Evolutionary conservation across 2,329 filamentous ascomycete species (phyloP), one percentile per base, ranked within the genome.

Genomic region (Fusarium continuum): DNA sequence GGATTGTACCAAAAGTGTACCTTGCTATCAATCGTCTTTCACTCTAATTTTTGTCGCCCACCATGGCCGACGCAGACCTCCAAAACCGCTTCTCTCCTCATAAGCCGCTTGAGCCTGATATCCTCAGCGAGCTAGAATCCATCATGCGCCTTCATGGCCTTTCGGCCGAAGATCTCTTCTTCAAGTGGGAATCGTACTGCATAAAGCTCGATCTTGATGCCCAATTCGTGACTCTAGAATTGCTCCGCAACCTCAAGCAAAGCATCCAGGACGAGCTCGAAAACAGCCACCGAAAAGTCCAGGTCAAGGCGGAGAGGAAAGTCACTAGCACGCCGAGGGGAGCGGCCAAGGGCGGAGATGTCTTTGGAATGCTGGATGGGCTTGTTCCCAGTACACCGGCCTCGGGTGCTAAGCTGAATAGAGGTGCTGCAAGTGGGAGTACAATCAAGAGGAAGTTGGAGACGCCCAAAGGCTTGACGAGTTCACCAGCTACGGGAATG

Each of bases 151-250:
- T 98, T 58, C 92, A 97, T 78, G 88, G 87, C 41, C 85, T 98
- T 59, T 86, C 88, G 14, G 83, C 88, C 28, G 89, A 98, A 75
- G 95, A 98, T 74, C 83, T 98, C 22, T 97, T 92, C 77, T 97
- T 92, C 86, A 98, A 98, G 83, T 99, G 95, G 95, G 95, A 99
- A 77, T 94, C 93, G 1, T 98, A 97, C 82, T 93, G 91, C 76
- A 90, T 99, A 74, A 96, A 94, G 77, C 93, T 98, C 88, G 92
- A 93, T 20, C 80, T 87, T 41, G 92, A 96, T 53, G 90, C 92
- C 54, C 88, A 88, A 61, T 79, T 91, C 60, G 54, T 78, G 9
- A 86, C 90, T 41, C 82, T 96, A 35, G 85, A 90, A 31, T 89
- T 85, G 1, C 85, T 91, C 39, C 85, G 90, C 36, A 86, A 88